These are phyloP conservation scores for Xylariales sp. DNA, from an alignment of 2,329 filamentous ascomycete species.

Conservation along the genomic window DNA sequence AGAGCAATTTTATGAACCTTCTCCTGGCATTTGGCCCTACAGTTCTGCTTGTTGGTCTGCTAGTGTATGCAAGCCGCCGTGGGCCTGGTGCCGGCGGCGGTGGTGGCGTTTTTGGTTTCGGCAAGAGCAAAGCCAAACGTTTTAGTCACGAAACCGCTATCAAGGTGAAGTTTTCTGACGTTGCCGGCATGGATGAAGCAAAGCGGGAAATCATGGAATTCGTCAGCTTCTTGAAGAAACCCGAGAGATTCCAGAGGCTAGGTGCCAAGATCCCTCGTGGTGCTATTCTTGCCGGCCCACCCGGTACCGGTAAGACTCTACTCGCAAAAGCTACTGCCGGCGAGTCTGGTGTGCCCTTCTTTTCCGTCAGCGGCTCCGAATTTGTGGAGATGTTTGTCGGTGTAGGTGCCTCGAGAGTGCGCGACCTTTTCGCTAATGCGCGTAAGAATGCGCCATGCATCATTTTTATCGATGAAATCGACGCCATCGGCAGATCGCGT, in stretches of 20 bases:
- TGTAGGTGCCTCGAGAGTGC: constrained; percentile 94
- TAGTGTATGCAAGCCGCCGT: constrained; percentile 82
- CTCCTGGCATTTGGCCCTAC: constrained; percentile 86
- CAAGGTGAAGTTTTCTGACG: constrained; percentile 96
- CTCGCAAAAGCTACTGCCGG: constrained; percentile 97
- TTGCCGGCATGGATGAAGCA: constrained; percentile 97
- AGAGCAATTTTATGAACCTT: constrained; percentile 79
- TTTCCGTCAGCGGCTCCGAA: constrained; percentile 97
- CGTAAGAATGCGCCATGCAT: constrained; percentile 98
- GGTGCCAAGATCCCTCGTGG: constrained; percentile 98
- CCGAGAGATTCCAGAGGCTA: constrained; percentile 89
- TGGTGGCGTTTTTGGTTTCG: constrained; percentile 92
- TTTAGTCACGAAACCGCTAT: constrained; percentile 98
- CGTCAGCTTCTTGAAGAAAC: constrained; percentile 94
- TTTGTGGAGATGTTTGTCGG: constrained; percentile 99
- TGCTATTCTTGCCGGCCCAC: constrained; percentile 95
- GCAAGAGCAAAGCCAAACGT: constrained; percentile 93
- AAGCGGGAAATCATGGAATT: constrained; percentile 99
- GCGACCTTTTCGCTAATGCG: constrained; percentile 93
- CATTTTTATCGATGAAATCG: constrained; percentile 99
- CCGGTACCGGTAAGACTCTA: constrained; percentile 97
- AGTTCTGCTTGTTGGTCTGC: constrained; percentile 82
- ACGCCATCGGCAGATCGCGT: constrained; percentile 93
- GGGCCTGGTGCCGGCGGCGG: constrained; percentile 73
- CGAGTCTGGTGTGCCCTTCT: constrained; percentile 97